Percentiles rank a stretch among this genome's conserved stretches.
These are phyloP conservation scores for Chara braunii DNA, from an alignment of 139 green algal genomes.

Conservation along the genomic window DNA sequence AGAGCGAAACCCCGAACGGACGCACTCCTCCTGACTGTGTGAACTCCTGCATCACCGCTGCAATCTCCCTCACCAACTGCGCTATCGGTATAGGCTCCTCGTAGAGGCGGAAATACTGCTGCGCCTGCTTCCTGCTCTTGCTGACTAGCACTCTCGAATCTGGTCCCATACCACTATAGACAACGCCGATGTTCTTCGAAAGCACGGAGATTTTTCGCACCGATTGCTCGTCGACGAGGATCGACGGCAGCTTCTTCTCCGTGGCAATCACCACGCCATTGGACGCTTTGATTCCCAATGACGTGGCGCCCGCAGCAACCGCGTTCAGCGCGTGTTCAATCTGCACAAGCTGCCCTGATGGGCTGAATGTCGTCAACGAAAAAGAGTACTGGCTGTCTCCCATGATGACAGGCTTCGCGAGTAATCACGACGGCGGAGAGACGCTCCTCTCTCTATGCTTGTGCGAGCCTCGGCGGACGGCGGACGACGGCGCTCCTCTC, in stretches of 20 bases:
- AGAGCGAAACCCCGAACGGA: slow-evolving; percentile 93
- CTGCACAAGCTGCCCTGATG: slow-evolving; percentile 91
- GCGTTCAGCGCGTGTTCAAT: slow-evolving; percentile 98
- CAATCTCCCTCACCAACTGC: slow-evolving; percentile 90
- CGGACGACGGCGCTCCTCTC: background rate
- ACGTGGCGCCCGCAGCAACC: slow-evolving; percentile 83
- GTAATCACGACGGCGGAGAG: background rate
- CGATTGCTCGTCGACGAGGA: slow-evolving; percentile 58
- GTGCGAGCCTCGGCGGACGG: background rate
- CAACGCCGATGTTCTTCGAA: slow-evolving; percentile 85
- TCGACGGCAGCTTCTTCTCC: slow-evolving; percentile 92
- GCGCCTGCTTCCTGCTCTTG: slow-evolving; percentile 77
- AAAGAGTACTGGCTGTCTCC: slow-evolving; percentile 74
- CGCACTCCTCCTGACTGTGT: slow-evolving; percentile 84
- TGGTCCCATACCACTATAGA: slow-evolving; percentile 95
- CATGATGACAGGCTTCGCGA: slow-evolving; percentile 21
- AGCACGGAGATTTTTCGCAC: slow-evolving; percentile 79
- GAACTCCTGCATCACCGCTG: slow-evolving; percentile 99
- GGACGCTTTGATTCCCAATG: slow-evolving; percentile 87
- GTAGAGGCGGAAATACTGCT: slow-evolving; percentile 86
- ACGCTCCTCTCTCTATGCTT: background rate
- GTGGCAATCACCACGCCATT: slow-evolving; percentile 98
- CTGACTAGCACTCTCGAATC: slow-evolving; percentile 92
- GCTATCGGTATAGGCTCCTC: slow-evolving; percentile 91
- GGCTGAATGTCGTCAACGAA: slow-evolving; percentile 95